Base-by-base conservation (phyloP, 2,329 filamentous ascomycete species). In the Pseudogymnoascus sp. region DNA sequence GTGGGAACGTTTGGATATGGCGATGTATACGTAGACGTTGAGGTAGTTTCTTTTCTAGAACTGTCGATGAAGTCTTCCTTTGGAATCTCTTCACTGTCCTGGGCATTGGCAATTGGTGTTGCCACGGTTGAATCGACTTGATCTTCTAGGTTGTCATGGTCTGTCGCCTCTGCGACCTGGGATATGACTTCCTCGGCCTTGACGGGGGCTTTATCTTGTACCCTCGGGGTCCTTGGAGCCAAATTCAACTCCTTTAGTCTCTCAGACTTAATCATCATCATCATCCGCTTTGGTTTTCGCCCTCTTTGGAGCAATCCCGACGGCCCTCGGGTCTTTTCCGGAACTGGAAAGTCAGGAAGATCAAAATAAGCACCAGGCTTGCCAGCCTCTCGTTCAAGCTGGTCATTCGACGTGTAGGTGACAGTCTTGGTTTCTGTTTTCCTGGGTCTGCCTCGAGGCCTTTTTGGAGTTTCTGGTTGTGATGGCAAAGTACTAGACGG, bases 321-420 rank as follows among this genome's bases (percentile, higher is more conserved):
- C 5, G 51, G 51, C 10, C 51, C 51, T 45, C 43, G 64, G 14
- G 28, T 7, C 28, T 57, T 48, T 34, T 60, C 45, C 60, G 37
- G 34, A 43, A 61, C 39, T 25, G 60, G 21, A 7, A 63, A 64
- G 6, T 62, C 66, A 10, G 65, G 34, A 6, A 66, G 64, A 11
- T 68, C 62, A 16, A 65, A 64, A 62, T 70, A 69, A 6, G 67
- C 69, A 21, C 68, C 64, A n/a, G 66, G 19, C 8, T 62, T 63
- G 36, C 69, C 69, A 7, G 57, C 67, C 21, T 68, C 54, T 25
- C 65, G 64, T 25, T 69, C 62, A 36, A 66, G 60, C n/a, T 70
- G 65, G n/a, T 66, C 65, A 31, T 64, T 39, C n/a, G 60, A 61
- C 4, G 60, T 61, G 19, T 41, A 61, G 1, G 14, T 61, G 14